Base-by-base conservation (phyloP, 352 stramenopile genomes). In the Thraustotheca clavata region DNA sequence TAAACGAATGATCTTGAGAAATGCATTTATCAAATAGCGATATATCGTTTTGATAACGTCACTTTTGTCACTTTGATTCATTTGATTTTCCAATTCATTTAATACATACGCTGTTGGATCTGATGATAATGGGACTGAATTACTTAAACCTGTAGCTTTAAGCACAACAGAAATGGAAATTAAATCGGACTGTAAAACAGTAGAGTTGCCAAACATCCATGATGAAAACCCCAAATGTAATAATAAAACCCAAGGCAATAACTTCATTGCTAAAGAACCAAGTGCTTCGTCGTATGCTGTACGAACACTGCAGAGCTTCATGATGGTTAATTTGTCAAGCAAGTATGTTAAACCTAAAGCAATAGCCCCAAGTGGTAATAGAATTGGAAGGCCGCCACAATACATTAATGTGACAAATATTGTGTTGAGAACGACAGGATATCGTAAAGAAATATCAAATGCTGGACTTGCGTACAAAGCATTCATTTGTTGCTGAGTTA, bases 321-420 rank as follows among this genome's bases (percentile, higher is more conserved):
- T 69, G 22, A 93, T 70, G 11, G 79, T 83, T 41, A 93, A 72
- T 57, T 95, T 95, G 54, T 95, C 83, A 29, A 94, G 73, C 79
- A 79, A 89, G 52, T 77, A 93, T 7, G 80, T 91, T 9, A 72
- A 71, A 18, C 69, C 73, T 16, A 77, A 78, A 0, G 84, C 79
- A 24, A 89, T 27, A 2, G 81, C 68, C 2, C 79, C 86, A 38
- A 91, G 87, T 43, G 89, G 89, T 14, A 95, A 73, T 59, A 95
- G 47, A 1, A 93, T 67, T 0, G 86, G 86, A 14, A 84, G 89
- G 11, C 84, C 83, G 20, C 84, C 86, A 33, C 77, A 86, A 60
- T 94, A 95, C 16, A 87, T 63, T 59, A 93, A 78, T 3, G 86
- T 92, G 41, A 95, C 83, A 49, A 91, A 91, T 18, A 94, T 68